A percentile compares a stretch with the other conserved stretches of the same genome.
Evolutionary conservation across 169 alveolate species (phyloP).

Genomic region (Plasmodium cynomolgi): DNA sequence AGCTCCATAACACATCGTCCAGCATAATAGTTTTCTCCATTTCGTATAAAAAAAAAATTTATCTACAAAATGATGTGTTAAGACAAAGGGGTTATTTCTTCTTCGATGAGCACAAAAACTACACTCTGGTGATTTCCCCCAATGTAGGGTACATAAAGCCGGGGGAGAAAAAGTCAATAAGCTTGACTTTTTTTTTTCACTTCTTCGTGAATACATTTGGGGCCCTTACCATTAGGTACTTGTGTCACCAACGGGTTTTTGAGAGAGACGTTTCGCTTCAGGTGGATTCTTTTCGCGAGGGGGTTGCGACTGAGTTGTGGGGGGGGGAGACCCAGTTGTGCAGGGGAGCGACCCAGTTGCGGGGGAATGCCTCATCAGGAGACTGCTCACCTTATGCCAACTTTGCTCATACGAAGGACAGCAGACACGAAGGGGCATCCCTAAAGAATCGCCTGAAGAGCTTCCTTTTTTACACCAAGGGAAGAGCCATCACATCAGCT

Average conservation of each 20-base stretch:
- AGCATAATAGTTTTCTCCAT: constrained; percentile 6
- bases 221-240: constrained; percentile 11
- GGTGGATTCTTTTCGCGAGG: constrained; percentile 8
- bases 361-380: neutral
- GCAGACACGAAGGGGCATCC: neutral
- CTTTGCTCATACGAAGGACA: neutral
- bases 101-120: constrained; percentile 21
- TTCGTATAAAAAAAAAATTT: neutral
- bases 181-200: constrained; percentile 17
- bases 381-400: neutral
- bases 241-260: neutral
- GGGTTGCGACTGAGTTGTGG: neutral
- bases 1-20: constrained; percentile 14
- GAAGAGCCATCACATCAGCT: neutral
- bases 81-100: constrained; percentile 34
- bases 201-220: constrained; percentile 60
- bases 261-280: neutral
- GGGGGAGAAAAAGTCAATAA: neutral
- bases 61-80: constrained; percentile 11
- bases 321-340: neutral
- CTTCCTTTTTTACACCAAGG: neutral
- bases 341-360: neutral
- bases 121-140: constrained; percentile 23
- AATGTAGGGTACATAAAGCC: constrained; percentile 54
- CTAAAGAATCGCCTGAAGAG: neutral